Conservation (phyloP, 139 green algal species). For the Coccomyxa sp. region DNA sequence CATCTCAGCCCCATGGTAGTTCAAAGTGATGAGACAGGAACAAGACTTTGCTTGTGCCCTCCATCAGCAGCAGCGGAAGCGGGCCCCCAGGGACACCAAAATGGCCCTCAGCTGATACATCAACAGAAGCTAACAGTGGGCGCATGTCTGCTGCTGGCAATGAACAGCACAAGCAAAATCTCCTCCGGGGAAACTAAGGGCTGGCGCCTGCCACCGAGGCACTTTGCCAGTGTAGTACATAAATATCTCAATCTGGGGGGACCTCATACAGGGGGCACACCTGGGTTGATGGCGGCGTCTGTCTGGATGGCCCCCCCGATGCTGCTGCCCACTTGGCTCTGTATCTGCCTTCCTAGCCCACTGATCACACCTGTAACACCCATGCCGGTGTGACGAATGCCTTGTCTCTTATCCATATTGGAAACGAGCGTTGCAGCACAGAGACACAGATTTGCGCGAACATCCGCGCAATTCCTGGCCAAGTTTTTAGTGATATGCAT, state of each 20-base stretch:
- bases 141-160: too few relatives aligned
- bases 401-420: neutral
- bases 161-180: neutral
- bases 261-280: neutral
- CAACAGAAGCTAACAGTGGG: too few relatives aligned
- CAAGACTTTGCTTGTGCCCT: too few relatives aligned
- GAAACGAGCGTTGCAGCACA: neutral
- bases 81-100: too few relatives aligned
- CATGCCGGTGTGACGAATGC: neutral
- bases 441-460: neutral
- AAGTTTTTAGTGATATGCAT: neutral
- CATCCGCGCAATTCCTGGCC: neutral
- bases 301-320: constrained; percentile 79
- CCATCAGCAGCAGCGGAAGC: too few relatives aligned
- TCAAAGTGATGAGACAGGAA: too few relatives aligned
- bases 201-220: neutral
- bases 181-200: neutral
- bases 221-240: neutral
- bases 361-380: constrained; percentile 40
- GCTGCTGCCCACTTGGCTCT: constrained; percentile 37
- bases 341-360: constrained; percentile 56
- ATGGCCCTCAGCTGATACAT: too few relatives aligned
- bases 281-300: constrained; percentile 58
- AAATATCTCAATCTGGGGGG: neutral
- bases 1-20: too few relatives aligned